Percentiles rank a stretch among this genome's conserved stretches.
phyloP scores from a whole-genome alignment of 2,329 filamentous ascomycete species.

The Claviceps sp. region DNA sequence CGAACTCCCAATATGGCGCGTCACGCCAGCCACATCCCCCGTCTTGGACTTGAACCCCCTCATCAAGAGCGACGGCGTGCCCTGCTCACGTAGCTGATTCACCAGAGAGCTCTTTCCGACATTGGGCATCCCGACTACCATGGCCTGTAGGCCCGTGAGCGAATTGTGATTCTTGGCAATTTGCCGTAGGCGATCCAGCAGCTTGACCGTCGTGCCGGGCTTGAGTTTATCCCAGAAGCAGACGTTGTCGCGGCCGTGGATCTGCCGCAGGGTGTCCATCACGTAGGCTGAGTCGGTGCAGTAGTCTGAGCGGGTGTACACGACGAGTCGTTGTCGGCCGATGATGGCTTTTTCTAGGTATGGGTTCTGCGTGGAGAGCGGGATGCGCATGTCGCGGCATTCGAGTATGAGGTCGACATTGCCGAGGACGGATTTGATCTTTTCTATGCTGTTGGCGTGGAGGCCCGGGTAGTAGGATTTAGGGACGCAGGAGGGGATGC shows the following conservation, averaged over 20 bases:
- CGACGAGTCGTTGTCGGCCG: slow-evolving; percentile 60
- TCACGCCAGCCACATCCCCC: slow-evolving; percentile 79
- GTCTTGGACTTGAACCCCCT: slow-evolving; percentile 39
- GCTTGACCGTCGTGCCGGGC: slow-evolving; percentile 18
- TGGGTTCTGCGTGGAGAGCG: slow-evolving; percentile 80
- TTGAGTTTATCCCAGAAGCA: slow-evolving; percentile 32
- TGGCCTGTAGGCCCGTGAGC: slow-evolving; percentile 68
- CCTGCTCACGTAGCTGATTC: slow-evolving; percentile 71
- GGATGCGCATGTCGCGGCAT: slow-evolving; percentile 86
- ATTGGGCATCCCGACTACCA: slow-evolving; percentile 96
- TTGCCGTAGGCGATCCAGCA: slow-evolving; percentile 26
- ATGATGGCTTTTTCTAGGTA: slow-evolving; percentile 69
- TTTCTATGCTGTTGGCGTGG: slow-evolving; percentile 65
- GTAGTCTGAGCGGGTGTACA: slow-evolving; percentile 86
- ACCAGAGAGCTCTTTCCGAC: slow-evolving; percentile 93
- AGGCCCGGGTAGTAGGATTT: slow-evolving; percentile 93
- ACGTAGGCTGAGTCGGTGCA: slow-evolving; percentile 27
- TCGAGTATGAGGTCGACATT: slow-evolving; percentile 83
- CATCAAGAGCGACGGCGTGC: slow-evolving; percentile 32
- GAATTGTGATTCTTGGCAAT: slow-evolving; percentile 28
- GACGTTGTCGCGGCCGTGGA: slow-evolving; percentile 19
- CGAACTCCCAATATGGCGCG: slow-evolving; percentile 67
- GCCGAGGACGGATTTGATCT: slow-evolving; percentile 70
- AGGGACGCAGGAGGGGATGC: slow-evolving; percentile 58
- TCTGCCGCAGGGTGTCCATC: slow-evolving; percentile 16